Percentiles rank a stretch among this genome's conserved stretches.
These are phyloP conservation scores for Coix lacrymajobi DNA, from an alignment of 176 grass and related monocot genomes.

Conservation along the genomic window DNA sequence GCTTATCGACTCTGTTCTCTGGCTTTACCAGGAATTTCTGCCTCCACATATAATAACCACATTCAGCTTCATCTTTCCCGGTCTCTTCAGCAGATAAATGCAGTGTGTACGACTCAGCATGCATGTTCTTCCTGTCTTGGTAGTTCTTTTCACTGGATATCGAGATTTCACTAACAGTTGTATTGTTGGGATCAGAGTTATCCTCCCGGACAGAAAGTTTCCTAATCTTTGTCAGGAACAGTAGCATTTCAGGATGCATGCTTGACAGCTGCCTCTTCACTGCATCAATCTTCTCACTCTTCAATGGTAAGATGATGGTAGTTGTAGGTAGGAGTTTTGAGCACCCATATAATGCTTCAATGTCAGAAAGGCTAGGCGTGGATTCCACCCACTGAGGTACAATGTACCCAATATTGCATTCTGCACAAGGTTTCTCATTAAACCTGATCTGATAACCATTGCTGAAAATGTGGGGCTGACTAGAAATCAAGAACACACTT, in stretches of 20 bases:
- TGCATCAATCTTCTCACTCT: slow-evolving; percentile 42
- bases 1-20: slow-evolving; percentile 55
- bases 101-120: slow-evolving; percentile 55
- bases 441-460: slow-evolving; percentile 88
- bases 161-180: slow-evolving; percentile 36
- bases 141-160: slow-evolving; percentile 61
- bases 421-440: slow-evolving; percentile 53
- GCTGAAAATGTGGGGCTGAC: slow-evolving; percentile 72
- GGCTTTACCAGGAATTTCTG: slow-evolving; percentile 65
- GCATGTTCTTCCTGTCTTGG: slow-evolving; percentile 39
- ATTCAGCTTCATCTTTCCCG: slow-evolving; percentile 35
- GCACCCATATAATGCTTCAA: slow-evolving; percentile 43
- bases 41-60: slow-evolving; percentile 77
- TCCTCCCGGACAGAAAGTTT: slow-evolving; percentile 44
- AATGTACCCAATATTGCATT: slow-evolving; percentile 78
- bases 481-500: slow-evolving; percentile 66
- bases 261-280: slow-evolving; percentile 72
- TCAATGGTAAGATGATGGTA: slow-evolving; percentile 64
- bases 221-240: slow-evolving; percentile 73
- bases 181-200: neutral
- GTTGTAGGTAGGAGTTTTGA: slow-evolving; percentile 54
- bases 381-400: slow-evolving; percentile 75
- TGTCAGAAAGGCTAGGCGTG: slow-evolving; percentile 44
- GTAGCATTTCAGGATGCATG: slow-evolving; percentile 67
- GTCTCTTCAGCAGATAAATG: slow-evolving; percentile 45